phyloP scores from a whole-genome alignment of 306 rosid genomes.

The Alnus glutinosa region DNA sequence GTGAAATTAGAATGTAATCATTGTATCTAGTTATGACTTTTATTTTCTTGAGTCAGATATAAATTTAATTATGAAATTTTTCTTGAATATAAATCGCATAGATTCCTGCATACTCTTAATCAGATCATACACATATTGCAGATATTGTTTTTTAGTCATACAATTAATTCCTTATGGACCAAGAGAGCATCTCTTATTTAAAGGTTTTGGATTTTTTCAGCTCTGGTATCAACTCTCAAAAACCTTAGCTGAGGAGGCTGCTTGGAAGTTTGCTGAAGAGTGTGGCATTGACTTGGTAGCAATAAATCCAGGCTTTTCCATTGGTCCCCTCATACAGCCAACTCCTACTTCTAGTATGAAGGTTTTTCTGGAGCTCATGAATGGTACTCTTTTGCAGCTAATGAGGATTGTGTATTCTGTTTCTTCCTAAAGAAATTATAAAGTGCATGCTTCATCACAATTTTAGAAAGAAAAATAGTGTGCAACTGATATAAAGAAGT shows the following conservation, averaged over 20 bases:
- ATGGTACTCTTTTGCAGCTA: background rate
- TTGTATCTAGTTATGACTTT: no score
- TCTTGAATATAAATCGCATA: background rate
- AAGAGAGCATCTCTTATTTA: background rate
- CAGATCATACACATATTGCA: background rate
- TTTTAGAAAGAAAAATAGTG: no score
- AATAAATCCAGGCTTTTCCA: conserved; percentile 65
- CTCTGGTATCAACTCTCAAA: conserved; percentile 70
- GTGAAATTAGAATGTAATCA: no score
- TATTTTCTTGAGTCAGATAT: background rate
- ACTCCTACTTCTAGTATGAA: conserved; percentile 18
- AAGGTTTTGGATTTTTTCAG: background rate
- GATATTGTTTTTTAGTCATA: background rate
- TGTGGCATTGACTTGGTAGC: conserved; percentile 68
- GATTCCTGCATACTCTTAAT: background rate
- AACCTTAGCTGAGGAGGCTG: conserved; percentile 88
- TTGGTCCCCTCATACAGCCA: conserved; percentile 78
- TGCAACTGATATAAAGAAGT: conserved; percentile 11
- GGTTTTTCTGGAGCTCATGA: background rate
- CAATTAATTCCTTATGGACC: background rate
- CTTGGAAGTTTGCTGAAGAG: conserved; percentile 79
- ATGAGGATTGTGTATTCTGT: background rate
- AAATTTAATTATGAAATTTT: background rate
- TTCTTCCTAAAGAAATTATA: background rate
- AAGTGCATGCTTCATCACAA: no score